Evolutionary conservation across 345 rosid species (phyloP), one percentile per base, ranked within the genome.

Genomic region (Eucalyptus paniculata): DNA sequence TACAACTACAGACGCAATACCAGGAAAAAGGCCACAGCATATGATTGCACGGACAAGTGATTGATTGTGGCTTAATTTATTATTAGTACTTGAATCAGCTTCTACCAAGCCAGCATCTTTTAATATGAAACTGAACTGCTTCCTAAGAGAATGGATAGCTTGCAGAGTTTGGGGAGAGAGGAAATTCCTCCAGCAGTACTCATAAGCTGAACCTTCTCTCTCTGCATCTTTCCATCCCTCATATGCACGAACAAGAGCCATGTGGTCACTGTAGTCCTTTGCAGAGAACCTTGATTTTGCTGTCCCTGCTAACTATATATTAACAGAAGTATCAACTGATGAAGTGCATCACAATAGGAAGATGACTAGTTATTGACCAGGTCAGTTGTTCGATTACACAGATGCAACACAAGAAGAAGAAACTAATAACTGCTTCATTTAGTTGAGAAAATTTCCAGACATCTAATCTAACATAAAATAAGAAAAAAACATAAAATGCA

Each of bases 151-250:
- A 94, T 98, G 97, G 72, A 98, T 97, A 26, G 99, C 99, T 91
- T 98, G 99, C 92, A 98, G 95, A 34, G 99, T 98, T 91, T 98
- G 99, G 49, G 97, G 94, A 90, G 99, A 98, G 86, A 98, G 94
- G 91, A 98, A 98, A 93, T 98, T 98, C 86, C 98, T 96, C 99
- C 99, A 98, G 91, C 99, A 98, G 91, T 95, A 98, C 91, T 98
- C 99, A 90, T 98, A 98, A 26, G 95, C 96, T 6, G 99, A 95
- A 89, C 99, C 99, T 94, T 98, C 99, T 90, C 97, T 94, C 91
- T 97, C 99, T 50, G 99, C 99, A 82, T 94, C 97, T 94, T 98
- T 98, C 99, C 99, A 97, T 77, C 99, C 99, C 93, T 98, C 99
- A 88, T 96, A 98, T 87, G 99, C 99, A 81, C 99, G 99, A 23